These are phyloP conservation scores for Termitomyces sp. DNA, from an alignment of 768 basidiomycete genomes.

Conservation along the genomic window DNA sequence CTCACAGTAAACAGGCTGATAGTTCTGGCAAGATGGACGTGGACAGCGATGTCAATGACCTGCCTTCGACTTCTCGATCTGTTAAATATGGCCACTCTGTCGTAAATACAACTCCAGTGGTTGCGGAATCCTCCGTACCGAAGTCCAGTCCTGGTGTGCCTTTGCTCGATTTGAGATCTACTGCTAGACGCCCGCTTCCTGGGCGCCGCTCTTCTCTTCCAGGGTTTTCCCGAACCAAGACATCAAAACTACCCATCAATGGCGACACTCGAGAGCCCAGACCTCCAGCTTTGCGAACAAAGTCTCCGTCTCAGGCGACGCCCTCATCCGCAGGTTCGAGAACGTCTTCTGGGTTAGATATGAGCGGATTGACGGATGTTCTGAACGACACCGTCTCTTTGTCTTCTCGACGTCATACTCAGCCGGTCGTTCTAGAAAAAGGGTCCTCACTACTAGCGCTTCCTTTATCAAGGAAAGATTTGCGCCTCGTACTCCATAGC, in stretches of 20 bases:
- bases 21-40: conserved; percentile 1
- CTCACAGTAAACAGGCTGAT: background rate
- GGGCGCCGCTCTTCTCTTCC: background rate
- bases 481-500: background rate
- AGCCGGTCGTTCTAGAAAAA: background rate
- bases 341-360: conserved; percentile 2
- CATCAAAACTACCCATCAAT: background rate
- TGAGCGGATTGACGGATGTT: conserved; percentile 9
- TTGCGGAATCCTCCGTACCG: background rate
- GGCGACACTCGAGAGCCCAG: background rate
- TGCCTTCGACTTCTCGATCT: background rate
- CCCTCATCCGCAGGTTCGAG: background rate
- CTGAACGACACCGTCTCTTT: background rate
- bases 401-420: background rate
- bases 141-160: background rate
- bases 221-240: background rate
- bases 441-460: background rate
- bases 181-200: background rate
- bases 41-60: background rate
- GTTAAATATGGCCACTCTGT: background rate
- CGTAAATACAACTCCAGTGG: background rate
- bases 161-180: background rate
- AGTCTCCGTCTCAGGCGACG: background rate
- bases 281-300: background rate
- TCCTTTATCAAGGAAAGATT: background rate